phyloP scores from a whole-genome alignment of 352 stramenopile genomes.

The Phytophthora pisi region DNA sequence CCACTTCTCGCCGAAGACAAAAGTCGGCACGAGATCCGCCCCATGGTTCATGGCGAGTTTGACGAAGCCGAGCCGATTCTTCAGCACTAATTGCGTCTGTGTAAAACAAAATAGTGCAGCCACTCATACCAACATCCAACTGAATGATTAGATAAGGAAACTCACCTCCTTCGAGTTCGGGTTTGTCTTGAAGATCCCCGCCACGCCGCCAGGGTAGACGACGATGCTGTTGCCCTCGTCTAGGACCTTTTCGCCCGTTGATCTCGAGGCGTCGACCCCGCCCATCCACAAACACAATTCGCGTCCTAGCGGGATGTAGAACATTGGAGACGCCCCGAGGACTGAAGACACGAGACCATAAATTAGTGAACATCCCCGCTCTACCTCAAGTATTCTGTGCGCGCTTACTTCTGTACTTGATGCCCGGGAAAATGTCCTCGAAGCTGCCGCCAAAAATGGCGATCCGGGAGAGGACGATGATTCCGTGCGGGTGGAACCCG shows the following conservation, averaged over 20 bases:
- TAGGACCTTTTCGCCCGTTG: conserved; percentile 48
- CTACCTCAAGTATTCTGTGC: no score
- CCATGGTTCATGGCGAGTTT: conserved; percentile 53
- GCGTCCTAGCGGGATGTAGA: conserved; percentile 59
- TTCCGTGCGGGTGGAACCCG: conserved; percentile 58
- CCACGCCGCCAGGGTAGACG: conserved; percentile 51
- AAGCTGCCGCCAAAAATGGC: conserved; percentile 52
- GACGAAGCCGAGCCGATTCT: conserved; percentile 51
- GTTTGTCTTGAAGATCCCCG: conserved; percentile 52
- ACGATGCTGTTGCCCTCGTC: conserved; percentile 47
- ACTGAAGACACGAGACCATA: conserved; percentile 20
- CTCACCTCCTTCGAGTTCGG: conserved; percentile 53
- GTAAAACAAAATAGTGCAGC: neutral
- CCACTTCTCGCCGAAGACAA: conserved; percentile 65
- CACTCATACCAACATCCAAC: neutral
- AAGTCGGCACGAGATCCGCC: conserved; percentile 50
- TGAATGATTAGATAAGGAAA: neutral
- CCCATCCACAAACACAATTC: conserved; percentile 68
- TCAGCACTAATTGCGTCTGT: conserved; percentile 45
- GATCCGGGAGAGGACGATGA: conserved; percentile 56
- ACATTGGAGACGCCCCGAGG: conserved; percentile 64
- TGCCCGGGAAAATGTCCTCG: conserved; percentile 46
- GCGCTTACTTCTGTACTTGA: conserved; percentile 21
- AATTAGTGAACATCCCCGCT: neutral
- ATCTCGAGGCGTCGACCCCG: conserved; percentile 47